Evolutionary conservation across 140 eudicot genomes (phyloP), one percentile per base, ranked within the genome.

Genomic region (Bidens hawaiensis): DNA sequence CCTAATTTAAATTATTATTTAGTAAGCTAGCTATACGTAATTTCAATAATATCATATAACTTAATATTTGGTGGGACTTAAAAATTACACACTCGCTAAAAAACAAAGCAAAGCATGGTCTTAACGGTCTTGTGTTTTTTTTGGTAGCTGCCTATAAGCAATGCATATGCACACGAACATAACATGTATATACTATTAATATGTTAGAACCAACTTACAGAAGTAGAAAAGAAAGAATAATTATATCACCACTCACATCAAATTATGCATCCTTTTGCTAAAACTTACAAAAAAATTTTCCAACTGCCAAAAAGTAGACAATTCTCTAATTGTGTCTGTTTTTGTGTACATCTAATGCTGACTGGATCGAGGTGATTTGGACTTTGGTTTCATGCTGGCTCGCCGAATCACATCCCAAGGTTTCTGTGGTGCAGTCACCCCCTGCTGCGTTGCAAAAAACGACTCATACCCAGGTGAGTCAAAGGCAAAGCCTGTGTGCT

Each of bases 381-480:
- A 40, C 26, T 79, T 82, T 11, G 79, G 78, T 70, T 64, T 81
- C 91, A 84, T 81, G 79, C 91, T 84, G 27, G 98, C 98, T 76
- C 96, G 79, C 48, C 94, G 76, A 22, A 84, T 94, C 65, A 90
- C 98, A 28, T 90, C 98, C 98, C 98, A 90, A 4, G 98, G 76
- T 78, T 90, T 90, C 49, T 90, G 98, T 51, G 96, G 95, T 6
- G 82, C 90, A 10, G 18, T 58, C 13, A 90, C 96, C 4, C 98
- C 98, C 19, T 86, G 94, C 28, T 90, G 96, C 16, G 94, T 78
- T 14, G 98, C 98, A 24, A 90, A 87, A 75, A 90, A 90, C 4
- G 98, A 90, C 79, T 90, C 98, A 14, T 90, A 90, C 26, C 98
- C 98, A 0, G 98, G 98, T 0, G 98, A 87, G 76, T 90, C 98